phyloP scores from a whole-genome alignment of 2,329 filamentous ascomycete genomes.

The Colletotrichum sp. region DNA sequence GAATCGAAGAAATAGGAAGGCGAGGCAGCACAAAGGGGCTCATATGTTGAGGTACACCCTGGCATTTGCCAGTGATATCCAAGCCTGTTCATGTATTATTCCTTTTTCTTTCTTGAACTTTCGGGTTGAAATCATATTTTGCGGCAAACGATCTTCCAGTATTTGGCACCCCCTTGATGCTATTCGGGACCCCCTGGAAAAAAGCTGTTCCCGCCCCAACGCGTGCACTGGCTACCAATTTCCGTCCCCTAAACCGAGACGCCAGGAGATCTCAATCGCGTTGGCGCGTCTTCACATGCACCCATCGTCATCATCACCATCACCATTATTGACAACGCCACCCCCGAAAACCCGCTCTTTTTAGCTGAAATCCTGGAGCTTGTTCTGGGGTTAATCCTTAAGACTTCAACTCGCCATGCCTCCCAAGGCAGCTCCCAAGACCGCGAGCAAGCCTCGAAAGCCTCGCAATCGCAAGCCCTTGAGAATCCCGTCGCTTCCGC shows the following conservation, averaged over 20 bases:
- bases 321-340: too few relatives aligned
- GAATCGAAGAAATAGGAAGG: too few relatives aligned
- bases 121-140: too few relatives aligned
- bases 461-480: neutral
- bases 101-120: too few relatives aligned
- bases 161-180: neutral
- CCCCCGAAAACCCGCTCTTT: too few relatives aligned
- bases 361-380: too few relatives aligned
- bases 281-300: neutral
- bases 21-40: too few relatives aligned
- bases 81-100: too few relatives aligned
- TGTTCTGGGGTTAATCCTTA: too few relatives aligned
- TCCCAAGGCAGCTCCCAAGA: fast-evolving
- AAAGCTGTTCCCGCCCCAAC: neutral
- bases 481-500: neutral
- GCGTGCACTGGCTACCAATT: neutral
- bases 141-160: neutral
- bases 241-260: neutral
- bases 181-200: neutral
- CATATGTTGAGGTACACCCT: too few relatives aligned
- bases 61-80: too few relatives aligned
- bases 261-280: neutral
- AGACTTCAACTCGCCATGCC: neutral
- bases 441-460: neutral
- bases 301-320: too few relatives aligned